phyloP scores from a whole-genome alignment of 1,284 basidiomycete species.

The Puccinia coronata region DNA sequence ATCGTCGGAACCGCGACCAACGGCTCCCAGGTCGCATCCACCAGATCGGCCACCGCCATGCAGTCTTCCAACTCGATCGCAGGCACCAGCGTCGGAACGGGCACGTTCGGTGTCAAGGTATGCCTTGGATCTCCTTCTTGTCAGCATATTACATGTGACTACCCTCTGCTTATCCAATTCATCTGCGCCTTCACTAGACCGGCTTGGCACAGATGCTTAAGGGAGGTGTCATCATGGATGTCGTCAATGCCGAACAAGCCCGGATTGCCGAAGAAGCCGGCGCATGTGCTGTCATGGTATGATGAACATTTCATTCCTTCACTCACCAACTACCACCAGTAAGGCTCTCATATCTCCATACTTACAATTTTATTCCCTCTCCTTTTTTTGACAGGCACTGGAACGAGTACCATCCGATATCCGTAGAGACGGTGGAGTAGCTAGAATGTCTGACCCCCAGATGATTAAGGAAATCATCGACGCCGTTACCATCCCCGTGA shows the following conservation, averaged over 20 bases:
- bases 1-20: constrained; percentile 19
- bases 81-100: constrained; percentile 48
- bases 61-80: constrained; percentile 39
- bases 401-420: constrained; percentile 97
- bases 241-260: constrained; percentile 79
- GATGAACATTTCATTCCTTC: background rate
- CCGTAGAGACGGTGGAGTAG: constrained; percentile 82
- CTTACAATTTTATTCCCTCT: background rate
- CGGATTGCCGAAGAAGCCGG: constrained; percentile 97
- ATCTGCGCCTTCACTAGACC: no score
- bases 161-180: no score
- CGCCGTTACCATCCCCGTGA: constrained; percentile 55
- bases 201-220: constrained; percentile 61
- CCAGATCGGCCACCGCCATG: constrained; percentile 48
- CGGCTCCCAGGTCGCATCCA: constrained; percentile 27
- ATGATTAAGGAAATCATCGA: constrained; percentile 97
- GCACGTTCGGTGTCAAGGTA: constrained; percentile 54
- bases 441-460: constrained; percentile 87
- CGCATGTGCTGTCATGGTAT: constrained; percentile 95
- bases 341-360: no score
- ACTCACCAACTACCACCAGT: background rate
- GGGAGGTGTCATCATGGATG: constrained; percentile 60
- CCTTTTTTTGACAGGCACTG: constrained; percentile 54
- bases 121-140: background rate
- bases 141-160: no score